phyloP scores from a whole-genome alignment of 192 early-diverging fungal species.

The Podila clonocystis region DNA sequence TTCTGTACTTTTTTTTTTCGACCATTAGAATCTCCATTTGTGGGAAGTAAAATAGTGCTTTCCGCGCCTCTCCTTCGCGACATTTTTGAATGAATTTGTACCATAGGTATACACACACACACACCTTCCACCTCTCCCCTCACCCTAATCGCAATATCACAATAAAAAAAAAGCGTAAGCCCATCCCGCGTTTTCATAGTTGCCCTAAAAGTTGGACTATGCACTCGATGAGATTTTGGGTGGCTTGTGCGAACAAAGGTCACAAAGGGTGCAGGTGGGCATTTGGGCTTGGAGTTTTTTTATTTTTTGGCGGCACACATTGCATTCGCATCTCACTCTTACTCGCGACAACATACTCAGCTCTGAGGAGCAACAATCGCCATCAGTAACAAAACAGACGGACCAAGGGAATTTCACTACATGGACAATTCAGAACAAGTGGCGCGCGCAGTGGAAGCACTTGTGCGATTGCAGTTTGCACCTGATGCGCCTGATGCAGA shows the following conservation, averaged over 20 bases:
- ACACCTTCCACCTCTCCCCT: too few relatives aligned
- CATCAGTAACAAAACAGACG: background rate
- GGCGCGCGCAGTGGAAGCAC: conserved; percentile 22
- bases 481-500: conserved; percentile 14
- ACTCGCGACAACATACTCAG: background rate
- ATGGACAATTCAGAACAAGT: conserved; percentile 42
- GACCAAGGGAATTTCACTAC: background rate
- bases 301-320: background rate
- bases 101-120: too few relatives aligned
- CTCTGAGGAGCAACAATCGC: background rate
- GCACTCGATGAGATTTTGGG: too few relatives aligned
- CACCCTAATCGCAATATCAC: too few relatives aligned
- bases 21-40: too few relatives aligned
- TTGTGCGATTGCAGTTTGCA: conserved; percentile 20
- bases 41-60: too few relatives aligned
- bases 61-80: too few relatives aligned
- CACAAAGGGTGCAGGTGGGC: background rate
- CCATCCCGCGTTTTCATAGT: too few relatives aligned
- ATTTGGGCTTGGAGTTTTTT: background rate
- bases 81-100: too few relatives aligned
- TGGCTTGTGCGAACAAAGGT: background rate
- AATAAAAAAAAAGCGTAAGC: too few relatives aligned
- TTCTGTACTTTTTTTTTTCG: too few relatives aligned
- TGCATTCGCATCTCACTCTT: background rate
- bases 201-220: too few relatives aligned